phyloP scores from a whole-genome alignment of 768 basidiomycete genomes.

The Cubamyces sp. region DNA sequence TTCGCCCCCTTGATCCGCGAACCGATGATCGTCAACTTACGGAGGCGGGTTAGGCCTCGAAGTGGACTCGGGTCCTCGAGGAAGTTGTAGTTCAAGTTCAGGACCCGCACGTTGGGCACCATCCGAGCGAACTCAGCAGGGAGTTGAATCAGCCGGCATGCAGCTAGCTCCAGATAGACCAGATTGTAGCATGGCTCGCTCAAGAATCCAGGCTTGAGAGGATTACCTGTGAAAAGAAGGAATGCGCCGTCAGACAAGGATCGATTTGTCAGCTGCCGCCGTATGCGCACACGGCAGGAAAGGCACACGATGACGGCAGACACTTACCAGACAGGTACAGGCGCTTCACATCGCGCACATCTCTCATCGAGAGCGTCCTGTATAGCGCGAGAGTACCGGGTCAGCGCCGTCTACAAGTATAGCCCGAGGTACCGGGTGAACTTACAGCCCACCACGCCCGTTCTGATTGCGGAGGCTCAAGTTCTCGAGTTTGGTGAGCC shows the following conservation, averaged over 20 bases:
- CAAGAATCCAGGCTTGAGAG: conserved; percentile 61
- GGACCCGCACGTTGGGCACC: conserved; percentile 82
- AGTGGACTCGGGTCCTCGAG: conserved; percentile 72
- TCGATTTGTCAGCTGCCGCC: conserved; percentile 25
- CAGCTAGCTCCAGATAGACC: conserved; percentile 90
- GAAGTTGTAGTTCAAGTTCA: conserved; percentile 99
- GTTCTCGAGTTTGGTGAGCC: conserved; percentile 79
- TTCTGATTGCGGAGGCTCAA: conserved; percentile 90
- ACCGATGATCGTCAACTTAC: conserved; percentile 87
- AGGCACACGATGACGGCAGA: conserved; percentile 1
- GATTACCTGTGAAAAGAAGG: conserved; percentile 60
- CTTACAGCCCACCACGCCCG: conserved; percentile 69
- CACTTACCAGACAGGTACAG: conserved; percentile 91
- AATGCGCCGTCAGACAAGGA: conserved; percentile 28
- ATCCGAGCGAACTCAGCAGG: conserved; percentile 68
- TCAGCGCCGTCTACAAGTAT: conserved; percentile 1
- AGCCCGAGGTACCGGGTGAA: conserved; percentile 34
- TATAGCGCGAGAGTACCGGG: background rate
- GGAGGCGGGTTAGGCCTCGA: conserved; percentile 72
- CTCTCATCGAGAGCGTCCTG: conserved; percentile 53
- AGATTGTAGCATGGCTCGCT: conserved; percentile 85
- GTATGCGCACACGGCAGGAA: conserved; percentile 17
- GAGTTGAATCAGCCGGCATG: conserved; percentile 76
- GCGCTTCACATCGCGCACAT: conserved; percentile 90
- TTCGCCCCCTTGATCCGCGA: conserved; percentile 76